These are phyloP conservation scores for Neonectria ditissima DNA, from an alignment of 2,329 filamentous ascomycete species.

Conservation along the genomic window DNA sequence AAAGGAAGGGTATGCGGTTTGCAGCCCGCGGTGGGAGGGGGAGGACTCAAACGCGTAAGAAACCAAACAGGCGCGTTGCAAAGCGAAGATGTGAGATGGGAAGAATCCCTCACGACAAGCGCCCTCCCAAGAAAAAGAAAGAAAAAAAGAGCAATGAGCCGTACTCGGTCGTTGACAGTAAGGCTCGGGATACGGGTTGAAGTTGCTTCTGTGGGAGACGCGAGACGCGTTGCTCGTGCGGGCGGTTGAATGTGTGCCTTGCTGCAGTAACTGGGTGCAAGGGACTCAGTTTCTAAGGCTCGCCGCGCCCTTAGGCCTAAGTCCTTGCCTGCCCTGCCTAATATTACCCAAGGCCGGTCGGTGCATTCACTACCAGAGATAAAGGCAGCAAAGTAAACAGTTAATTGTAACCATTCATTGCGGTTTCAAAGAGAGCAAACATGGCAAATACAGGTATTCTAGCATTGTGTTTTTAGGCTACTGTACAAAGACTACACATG, in stretches of 20 bases:
- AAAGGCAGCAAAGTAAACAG: neutral
- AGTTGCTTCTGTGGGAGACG: constrained; percentile 27
- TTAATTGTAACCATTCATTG: neutral
- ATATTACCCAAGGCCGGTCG: neutral
- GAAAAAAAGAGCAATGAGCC: too few relatives aligned
- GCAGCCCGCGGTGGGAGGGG: neutral
- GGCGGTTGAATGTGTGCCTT: constrained; percentile 22
- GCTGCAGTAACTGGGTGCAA: constrained; percentile 10
- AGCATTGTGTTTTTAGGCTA: constrained; percentile 31
- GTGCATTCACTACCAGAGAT: neutral
- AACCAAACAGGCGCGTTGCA: neutral
- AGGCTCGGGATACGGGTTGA: constrained; percentile 2
- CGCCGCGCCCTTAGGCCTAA: neutral
- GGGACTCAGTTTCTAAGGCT: constrained; percentile 21
- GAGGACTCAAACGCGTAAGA: neutral
- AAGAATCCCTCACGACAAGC: neutral
- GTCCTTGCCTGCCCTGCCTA: too few relatives aligned
- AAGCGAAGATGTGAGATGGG: neutral
- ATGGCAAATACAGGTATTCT: constrained; percentile 22
- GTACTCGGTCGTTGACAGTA: neutral
- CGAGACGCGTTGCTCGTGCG: constrained; percentile 36
- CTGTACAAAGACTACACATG: constrained; percentile 43
- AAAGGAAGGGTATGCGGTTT: neutral
- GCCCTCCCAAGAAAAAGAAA: neutral
- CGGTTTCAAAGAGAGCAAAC: neutral